A percentile compares a stretch with the other conserved stretches of the same genome.
phyloP scores from a whole-genome alignment of 2,329 filamentous ascomycete genomes.

The Diaporthe citrichinensis region DNA sequence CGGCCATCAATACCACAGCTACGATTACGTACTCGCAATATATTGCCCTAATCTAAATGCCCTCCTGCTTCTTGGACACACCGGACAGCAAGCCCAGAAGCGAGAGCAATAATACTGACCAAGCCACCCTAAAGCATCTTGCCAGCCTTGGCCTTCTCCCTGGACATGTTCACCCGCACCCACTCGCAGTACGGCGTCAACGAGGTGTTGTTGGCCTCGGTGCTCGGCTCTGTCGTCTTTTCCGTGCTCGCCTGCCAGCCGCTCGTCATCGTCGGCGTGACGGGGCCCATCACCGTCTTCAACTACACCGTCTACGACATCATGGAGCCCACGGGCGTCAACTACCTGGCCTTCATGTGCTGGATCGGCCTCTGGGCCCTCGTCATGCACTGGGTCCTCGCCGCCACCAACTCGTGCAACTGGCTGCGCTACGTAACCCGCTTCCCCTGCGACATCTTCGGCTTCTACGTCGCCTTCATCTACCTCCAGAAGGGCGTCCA shows the following conservation, averaged over 20 bases:
- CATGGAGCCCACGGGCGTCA: conserved; percentile 80
- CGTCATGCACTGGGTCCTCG: conserved; percentile 86
- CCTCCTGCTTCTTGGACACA: background rate
- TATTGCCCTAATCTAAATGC: background rate
- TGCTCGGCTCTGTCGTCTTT: conserved; percentile 87
- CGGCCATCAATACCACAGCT: background rate
- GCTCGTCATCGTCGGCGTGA: conserved; percentile 91
- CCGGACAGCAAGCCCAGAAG: background rate
- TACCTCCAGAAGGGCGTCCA: conserved; percentile 94
- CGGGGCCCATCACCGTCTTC: conserved; percentile 92
- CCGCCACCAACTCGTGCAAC: conserved; percentile 89
- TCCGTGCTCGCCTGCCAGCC: conserved; percentile 85
- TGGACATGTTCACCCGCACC: conserved; percentile 95
- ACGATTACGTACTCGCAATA: no score
- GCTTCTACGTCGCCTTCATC: conserved; percentile 93
- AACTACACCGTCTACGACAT: conserved; percentile 97
- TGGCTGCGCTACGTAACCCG: conserved; percentile 89
- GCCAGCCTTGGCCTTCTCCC: conserved; percentile 87
- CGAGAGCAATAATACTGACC: conserved; percentile 34
- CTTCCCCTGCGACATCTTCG: conserved; percentile 94
- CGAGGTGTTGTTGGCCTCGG: conserved; percentile 89
- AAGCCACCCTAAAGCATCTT: conserved; percentile 73
- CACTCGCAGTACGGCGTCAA: conserved; percentile 89
- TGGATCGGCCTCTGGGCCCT: conserved; percentile 93
- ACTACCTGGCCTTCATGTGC: conserved; percentile 92